phyloP scores from a whole-genome alignment of 2,329 filamentous ascomycete species.

The Elsinoe australis region DNA sequence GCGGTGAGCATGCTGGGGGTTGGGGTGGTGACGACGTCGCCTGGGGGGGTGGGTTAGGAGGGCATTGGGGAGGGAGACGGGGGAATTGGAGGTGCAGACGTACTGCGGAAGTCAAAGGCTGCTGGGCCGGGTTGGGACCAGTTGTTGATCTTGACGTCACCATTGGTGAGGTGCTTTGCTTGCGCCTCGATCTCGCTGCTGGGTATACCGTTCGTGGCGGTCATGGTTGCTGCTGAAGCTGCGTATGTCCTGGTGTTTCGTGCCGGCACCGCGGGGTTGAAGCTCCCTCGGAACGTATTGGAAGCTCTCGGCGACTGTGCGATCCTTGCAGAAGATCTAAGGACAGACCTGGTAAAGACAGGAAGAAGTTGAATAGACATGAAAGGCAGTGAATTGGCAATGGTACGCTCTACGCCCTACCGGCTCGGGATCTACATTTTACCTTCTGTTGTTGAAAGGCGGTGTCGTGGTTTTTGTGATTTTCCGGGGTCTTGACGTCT shows the following conservation, averaged over 20 bases:
- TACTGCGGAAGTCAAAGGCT: conserved; percentile 50
- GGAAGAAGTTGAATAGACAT: not conserved
- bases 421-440: conserved; percentile 12
- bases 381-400: not conserved
- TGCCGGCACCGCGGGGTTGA: not conserved
- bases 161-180: conserved; percentile 24
- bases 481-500: not conserved
- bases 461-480: not conserved
- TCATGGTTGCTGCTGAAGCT: conserved; percentile 3
- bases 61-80: not conserved
- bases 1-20: conserved; percentile 75
- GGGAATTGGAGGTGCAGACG: conserved; percentile 10
- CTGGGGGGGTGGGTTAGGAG: conserved; percentile 16
- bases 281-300: too few species aligned
- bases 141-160: conserved; percentile 27
- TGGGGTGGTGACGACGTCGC: conserved; percentile 65
- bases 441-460: not conserved
- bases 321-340: too few species aligned
- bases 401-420: not conserved
- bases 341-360: not conserved
- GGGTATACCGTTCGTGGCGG: conserved; percentile 16
- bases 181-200: conserved; percentile 22
- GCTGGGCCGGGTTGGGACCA: conserved; percentile 43
- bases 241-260: not conserved
- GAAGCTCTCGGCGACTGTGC: too few species aligned